phyloP scores from a whole-genome alignment of 805 yeast species.

The Yamadazyma endophytica region DNA sequence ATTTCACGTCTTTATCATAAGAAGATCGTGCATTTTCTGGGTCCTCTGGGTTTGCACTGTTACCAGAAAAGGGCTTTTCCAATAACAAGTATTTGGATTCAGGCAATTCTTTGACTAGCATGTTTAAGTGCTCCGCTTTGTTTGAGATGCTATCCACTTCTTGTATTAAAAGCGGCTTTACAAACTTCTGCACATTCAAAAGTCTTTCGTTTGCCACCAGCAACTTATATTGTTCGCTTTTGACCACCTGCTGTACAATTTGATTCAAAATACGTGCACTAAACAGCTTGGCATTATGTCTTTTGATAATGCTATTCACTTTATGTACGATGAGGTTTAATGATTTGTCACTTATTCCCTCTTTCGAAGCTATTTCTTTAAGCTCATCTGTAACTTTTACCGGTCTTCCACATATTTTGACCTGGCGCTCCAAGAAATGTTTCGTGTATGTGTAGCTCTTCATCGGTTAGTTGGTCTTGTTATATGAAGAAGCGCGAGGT shows the following conservation, averaged over 20 bases:
- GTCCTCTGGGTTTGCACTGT: no score
- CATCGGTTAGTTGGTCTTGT: no score
- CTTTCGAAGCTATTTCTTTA: slow-evolving; percentile 9
- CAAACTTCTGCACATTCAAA: slow-evolving; percentile 13
- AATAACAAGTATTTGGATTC: slow-evolving; percentile 25
- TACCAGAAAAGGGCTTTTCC: neutral
- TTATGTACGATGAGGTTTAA: slow-evolving; percentile 8
- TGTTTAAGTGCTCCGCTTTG: slow-evolving; percentile 9
- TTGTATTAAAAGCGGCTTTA: slow-evolving; percentile 26
- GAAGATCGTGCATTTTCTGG: no score
- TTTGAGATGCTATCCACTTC: slow-evolving; percentile 11
- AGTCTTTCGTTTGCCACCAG: slow-evolving; percentile 24
- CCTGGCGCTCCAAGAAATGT: slow-evolving; percentile 28
- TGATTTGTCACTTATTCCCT: slow-evolving; percentile 6
- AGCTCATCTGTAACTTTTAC: slow-evolving; percentile 16
- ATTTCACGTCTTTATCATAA: no score
- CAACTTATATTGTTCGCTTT: slow-evolving; percentile 27
- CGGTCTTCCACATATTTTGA: slow-evolving; percentile 25
- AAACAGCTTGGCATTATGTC: slow-evolving; percentile 26
- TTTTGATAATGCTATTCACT: slow-evolving; percentile 11
- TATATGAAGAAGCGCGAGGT: no score
- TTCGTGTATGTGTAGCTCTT: slow-evolving; percentile 24
- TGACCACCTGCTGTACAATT: slow-evolving; percentile 31
- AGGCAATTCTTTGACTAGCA: slow-evolving; percentile 28
- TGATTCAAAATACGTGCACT: slow-evolving; percentile 29